phyloP scores from a whole-genome alignment of 2,329 filamentous ascomycete species.

The Fusarium heterosporum region DNA sequence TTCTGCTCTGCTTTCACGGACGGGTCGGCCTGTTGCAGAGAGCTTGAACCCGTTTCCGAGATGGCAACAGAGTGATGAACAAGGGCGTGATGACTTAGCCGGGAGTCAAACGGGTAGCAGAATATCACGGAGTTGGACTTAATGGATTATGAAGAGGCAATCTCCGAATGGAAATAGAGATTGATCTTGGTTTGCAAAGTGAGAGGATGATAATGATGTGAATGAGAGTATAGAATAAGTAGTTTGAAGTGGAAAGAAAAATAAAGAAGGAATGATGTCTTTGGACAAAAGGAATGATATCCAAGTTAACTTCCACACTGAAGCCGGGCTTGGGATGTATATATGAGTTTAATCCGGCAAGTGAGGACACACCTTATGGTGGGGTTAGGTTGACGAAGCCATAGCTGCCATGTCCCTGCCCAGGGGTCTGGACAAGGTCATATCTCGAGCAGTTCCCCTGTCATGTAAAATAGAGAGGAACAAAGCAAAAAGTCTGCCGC shows the following conservation, averaged over 20 bases:
- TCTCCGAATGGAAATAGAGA: conserved; percentile 5
- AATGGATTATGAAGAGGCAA: conserved; percentile 25
- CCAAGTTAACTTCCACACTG: conserved; percentile 14
- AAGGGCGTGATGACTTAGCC: conserved; percentile 16
- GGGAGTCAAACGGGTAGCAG: conserved; percentile 17
- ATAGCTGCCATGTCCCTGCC: conserved; percentile 42
- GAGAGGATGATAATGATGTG: conserved; percentile 3
- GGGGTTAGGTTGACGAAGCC: conserved; percentile 41
- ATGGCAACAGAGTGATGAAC: conserved; percentile 27
- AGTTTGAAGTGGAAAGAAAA: conserved; percentile 16
- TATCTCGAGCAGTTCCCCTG: conserved; percentile 38
- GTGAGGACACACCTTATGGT: conserved; percentile 33
- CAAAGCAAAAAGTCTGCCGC: conserved; percentile 48
- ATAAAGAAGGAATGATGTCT: conserved; percentile 24
- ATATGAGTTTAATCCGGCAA: conserved; percentile 43
- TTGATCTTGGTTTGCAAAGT: conserved; percentile 1
- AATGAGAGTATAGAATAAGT: conserved; percentile 15
- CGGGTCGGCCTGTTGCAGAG: conserved; percentile 36
- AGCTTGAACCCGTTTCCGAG: conserved; percentile 37
- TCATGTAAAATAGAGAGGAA: conserved; percentile 52
- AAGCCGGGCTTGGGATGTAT: conserved; percentile 41
- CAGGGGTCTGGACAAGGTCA: conserved; percentile 40
- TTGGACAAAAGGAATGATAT: conserved; percentile 26
- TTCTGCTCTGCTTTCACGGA: conserved; percentile 28
- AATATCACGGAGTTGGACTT: conserved; percentile 23